Conservation (phyloP, 768 basidiomycete species). For the Lactarius trivialis region DNA sequence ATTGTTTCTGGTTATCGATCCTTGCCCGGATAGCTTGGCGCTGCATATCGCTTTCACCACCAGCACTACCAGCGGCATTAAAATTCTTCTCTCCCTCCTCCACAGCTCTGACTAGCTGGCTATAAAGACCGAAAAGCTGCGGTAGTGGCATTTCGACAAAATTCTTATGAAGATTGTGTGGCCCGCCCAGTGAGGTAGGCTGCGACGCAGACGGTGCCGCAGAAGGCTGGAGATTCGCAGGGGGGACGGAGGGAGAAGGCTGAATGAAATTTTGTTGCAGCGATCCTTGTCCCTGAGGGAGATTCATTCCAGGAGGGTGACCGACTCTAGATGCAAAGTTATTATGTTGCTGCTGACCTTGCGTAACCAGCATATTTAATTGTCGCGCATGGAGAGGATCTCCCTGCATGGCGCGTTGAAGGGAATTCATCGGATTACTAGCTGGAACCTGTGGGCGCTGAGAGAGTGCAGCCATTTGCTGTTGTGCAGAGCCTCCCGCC, state of each 20-base stretch:
- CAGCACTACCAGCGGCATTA: neutral
- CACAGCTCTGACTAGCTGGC: neutral
- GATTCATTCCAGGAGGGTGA: constrained; percentile 11
- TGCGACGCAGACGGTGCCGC: constrained; percentile 3
- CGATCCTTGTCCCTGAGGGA: constrained; percentile 9
- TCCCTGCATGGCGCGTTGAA: constrained; percentile 10
- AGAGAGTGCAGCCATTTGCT: constrained; percentile 7
- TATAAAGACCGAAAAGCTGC: neutral
- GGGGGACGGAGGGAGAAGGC: constrained; percentile 2
- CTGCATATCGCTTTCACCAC: constrained; percentile 3
- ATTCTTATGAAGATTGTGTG: neutral
- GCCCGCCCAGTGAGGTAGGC: neutral
- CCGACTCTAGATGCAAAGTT: constrained; percentile 5
- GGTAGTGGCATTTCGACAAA: neutral
- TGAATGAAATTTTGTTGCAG: constrained; percentile 11
- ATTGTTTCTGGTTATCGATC: constrained; percentile 1
- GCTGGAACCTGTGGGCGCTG: neutral
- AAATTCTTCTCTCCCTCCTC: constrained; percentile 9
- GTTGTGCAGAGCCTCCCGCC: constrained; percentile 2
- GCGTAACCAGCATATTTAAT: constrained; percentile 2
- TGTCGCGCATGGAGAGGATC: constrained; percentile 6
- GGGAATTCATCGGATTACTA: constrained; percentile 2
- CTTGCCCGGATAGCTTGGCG: neutral
- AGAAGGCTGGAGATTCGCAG: constrained; percentile 1
- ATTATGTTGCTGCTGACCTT: constrained; percentile 11